Conservation (phyloP, 352 stramenopile genomes). For the Elongisporangium prolatum region DNA sequence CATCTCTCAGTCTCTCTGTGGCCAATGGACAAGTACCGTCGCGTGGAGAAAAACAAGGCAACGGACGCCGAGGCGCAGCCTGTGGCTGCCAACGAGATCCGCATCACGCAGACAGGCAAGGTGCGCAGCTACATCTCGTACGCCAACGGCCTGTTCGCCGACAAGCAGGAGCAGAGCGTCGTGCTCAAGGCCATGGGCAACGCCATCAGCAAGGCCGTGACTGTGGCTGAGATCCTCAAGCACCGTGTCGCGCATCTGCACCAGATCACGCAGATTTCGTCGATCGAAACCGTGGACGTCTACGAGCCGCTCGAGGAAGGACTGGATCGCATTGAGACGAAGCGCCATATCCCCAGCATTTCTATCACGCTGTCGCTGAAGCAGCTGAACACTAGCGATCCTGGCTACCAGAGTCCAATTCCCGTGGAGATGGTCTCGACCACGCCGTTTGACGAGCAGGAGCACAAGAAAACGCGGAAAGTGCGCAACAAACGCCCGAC, state of each 20-base stretch:
- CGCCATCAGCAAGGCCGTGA: conserved; percentile 83
- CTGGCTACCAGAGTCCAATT: conserved; percentile 74
- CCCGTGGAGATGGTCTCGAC: conserved; percentile 44
- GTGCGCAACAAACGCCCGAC: conserved; percentile 10
- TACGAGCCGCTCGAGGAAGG: conserved; percentile 86
- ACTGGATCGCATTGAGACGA: conserved; percentile 72
- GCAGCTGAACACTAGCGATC: conserved; percentile 42
- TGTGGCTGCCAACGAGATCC: conserved; percentile 69
- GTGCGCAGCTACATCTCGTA: conserved; percentile 81
- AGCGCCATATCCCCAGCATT: conserved; percentile 68
- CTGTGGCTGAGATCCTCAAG: conserved; percentile 81
- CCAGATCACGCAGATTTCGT: conserved; percentile 75
- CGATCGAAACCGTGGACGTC: conserved; percentile 74
- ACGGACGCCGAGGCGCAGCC: conserved; percentile 31
- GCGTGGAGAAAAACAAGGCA: conserved; percentile 56
- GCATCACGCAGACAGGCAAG: conserved; percentile 80
- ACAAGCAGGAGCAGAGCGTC: conserved; percentile 56
- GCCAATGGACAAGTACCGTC: conserved; percentile 82
- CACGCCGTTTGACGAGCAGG: conserved; percentile 27
- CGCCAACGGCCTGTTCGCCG: conserved; percentile 62
- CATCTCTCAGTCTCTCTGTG: conserved; percentile 3
- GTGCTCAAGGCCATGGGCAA: conserved; percentile 82
- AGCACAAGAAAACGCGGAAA: conserved; percentile 13
- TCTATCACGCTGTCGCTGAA: conserved; percentile 72
- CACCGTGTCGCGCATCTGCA: conserved; percentile 66